A percentile compares a stretch with the other conserved stretches of the same genome.
Conservation (phyloP, 2,329 filamentous ascomycete species). For the Colletotrichum tofieldiae region DNA sequence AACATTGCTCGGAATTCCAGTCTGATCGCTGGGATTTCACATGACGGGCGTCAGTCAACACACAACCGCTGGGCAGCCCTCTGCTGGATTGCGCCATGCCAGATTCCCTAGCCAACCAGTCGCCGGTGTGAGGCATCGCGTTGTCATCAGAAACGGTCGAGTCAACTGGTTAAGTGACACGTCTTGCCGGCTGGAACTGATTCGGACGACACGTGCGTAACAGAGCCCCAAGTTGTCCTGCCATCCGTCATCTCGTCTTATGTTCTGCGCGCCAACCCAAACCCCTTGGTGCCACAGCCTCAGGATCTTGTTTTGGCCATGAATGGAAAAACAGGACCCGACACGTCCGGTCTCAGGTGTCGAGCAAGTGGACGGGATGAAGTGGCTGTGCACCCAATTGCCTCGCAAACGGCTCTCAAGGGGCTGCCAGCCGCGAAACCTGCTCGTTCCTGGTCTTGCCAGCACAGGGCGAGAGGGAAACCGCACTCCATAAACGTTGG, state of each 20-base stretch:
- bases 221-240: background rate
- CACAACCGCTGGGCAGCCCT: background rate
- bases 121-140: background rate
- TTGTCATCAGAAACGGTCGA: background rate
- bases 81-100: background rate
- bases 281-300: slow-evolving; percentile 8
- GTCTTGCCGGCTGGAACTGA: background rate
- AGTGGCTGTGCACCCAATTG: slow-evolving; percentile 19
- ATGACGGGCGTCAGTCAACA: background rate
- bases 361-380: slow-evolving; percentile 14
- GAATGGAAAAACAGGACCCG: slow-evolving; percentile 22
- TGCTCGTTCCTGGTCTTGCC: background rate
- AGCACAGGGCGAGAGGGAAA: slow-evolving; percentile 3
- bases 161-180: background rate
- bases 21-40: background rate
- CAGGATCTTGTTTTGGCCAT: slow-evolving; percentile 27
- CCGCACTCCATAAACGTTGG: background rate
- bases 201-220: slow-evolving; percentile 10
- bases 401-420: slow-evolving; percentile 8
- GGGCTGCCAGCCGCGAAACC: slow-evolving; percentile 6
- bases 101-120: background rate
- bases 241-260: slow-evolving; percentile 14
- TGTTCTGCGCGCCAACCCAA: slow-evolving; percentile 16
- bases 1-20: background rate
- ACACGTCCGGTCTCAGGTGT: slow-evolving; percentile 39